These are phyloP conservation scores for Mallotus repandus DNA, from an alignment of 441 rosid species.

Conservation along the genomic window DNA sequence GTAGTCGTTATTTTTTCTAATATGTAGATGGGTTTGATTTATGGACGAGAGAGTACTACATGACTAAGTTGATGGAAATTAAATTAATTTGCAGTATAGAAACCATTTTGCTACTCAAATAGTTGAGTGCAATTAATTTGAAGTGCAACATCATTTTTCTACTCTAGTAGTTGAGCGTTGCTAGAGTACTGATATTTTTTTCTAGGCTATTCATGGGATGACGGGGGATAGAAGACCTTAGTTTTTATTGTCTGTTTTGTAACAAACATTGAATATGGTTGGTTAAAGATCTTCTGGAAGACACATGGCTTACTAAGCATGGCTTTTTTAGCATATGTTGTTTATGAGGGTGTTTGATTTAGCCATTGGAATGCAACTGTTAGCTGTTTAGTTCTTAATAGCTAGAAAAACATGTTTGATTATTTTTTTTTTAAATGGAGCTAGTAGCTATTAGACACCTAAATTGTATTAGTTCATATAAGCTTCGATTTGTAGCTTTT, in stretches of 20 bases:
- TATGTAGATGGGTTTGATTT: not conserved
- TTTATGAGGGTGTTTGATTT: too few relatives aligned
- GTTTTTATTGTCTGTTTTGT: not conserved
- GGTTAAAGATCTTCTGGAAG: not conserved
- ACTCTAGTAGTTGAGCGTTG: not conserved
- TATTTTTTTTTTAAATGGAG: too few relatives aligned
- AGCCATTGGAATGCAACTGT: too few relatives aligned
- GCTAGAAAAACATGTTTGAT: too few relatives aligned
- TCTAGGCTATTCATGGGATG: not conserved
- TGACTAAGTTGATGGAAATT: not conserved
- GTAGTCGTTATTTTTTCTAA: not conserved
- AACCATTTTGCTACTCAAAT: too few relatives aligned
- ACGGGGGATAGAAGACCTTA: not conserved
- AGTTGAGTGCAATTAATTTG: not conserved
- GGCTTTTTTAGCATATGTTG: not conserved
- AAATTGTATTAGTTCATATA: too few relatives aligned
- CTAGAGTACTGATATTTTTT: not conserved
- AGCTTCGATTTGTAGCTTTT: too few relatives aligned
- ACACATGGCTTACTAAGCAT: not conserved
- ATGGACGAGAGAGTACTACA: not conserved
- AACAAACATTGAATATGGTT: not conserved
- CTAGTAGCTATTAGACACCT: too few relatives aligned
- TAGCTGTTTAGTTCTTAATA: too few relatives aligned
- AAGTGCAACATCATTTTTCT: not conserved
- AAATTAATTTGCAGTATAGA: not conserved